Evolutionary conservation across 306 rosid species (phyloP), one percentile per base, ranked within the genome.

Genomic region (Spatholobus suberectus): DNA sequence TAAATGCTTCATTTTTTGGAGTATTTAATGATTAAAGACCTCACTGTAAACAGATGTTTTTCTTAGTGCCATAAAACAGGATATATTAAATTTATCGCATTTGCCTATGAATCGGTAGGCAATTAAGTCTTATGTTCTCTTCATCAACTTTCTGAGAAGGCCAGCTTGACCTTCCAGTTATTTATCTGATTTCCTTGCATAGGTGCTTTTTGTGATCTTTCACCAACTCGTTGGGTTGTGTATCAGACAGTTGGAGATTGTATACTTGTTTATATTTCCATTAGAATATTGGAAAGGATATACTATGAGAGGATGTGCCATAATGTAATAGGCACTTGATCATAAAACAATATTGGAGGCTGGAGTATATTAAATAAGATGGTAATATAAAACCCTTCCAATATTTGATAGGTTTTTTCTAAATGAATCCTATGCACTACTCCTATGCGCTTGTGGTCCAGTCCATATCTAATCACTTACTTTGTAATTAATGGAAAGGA

Each of bases 191-290:
- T 81, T 57, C 66, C 38, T 23, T 81, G 51, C 40, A 21, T 46
- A 34, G 13, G 29, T 80, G 52, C 23, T 0, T 3, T 27, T 70
- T 41, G 70, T 59, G 18, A n/a, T 72, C 65, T 20, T 58, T 72
- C 24, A 35, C 55, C 68, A 37, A 35, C n/a, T 20, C 43, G n/a
- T 4, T 27, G 58, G 75, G n/a, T 37, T 57, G 20, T 43, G 29
- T 81, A 63, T 66, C 80, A 63, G 52, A 46, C 43, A 21, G 38
- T 18, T 35, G 54, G 47, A 77, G 74, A 78, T 67, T 79, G 52
- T 24, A 37, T 55, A 20, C 67, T 5, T 49, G 27, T 14, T 66
- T 67, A 37, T 23, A 23, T 67, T 23, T 78, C 51, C 61, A 68
- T 11, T 51, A 37, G 40, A 8, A 24, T 67, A 47, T 20, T 78